Evolutionary conservation across 2,329 filamentous ascomycete species (phyloP).

Genomic region (Paecilomyces niveus): DNA sequence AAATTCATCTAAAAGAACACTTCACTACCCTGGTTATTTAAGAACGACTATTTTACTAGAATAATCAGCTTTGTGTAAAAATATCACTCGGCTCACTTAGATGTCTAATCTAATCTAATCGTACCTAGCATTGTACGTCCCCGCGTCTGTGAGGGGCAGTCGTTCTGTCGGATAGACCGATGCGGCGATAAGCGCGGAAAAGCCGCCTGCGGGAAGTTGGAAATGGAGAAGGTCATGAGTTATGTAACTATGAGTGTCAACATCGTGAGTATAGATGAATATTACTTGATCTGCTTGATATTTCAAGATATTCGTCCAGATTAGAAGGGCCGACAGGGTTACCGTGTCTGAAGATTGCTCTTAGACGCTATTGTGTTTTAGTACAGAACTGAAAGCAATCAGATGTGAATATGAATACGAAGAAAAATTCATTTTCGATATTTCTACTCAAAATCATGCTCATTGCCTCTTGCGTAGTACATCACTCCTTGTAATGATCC

Average conservation of each 20-base stretch:
- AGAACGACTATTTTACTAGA: not conserved
- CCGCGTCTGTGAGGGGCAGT: not conserved
- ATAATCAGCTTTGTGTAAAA: not conserved
- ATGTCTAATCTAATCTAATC: not conserved
- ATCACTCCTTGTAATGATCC: conserved; percentile 41
- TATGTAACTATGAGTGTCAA: too few relatives aligned
- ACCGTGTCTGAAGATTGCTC: too few relatives aligned
- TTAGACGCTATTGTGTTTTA: too few relatives aligned
- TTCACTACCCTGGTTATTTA: not conserved
- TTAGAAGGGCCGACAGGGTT: too few relatives aligned
- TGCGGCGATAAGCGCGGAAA: not conserved
- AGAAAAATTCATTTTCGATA: not conserved
- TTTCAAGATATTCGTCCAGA: too few relatives aligned
- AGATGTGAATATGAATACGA: not conserved
- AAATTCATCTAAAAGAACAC: not conserved
- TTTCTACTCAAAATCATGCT: not conserved
- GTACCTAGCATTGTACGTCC: not conserved
- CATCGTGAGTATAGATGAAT: too few relatives aligned
- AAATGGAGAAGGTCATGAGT: too few relatives aligned
- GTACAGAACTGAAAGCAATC: too few relatives aligned
- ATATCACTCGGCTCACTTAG: not conserved
- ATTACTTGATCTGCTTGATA: too few relatives aligned
- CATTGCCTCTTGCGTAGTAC: not conserved
- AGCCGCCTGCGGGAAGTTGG: too few relatives aligned
- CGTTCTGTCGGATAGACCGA: conserved; percentile 6